phyloP scores from a whole-genome alignment of 2,329 filamentous ascomycete genomes.

The Zalaria sp. region DNA sequence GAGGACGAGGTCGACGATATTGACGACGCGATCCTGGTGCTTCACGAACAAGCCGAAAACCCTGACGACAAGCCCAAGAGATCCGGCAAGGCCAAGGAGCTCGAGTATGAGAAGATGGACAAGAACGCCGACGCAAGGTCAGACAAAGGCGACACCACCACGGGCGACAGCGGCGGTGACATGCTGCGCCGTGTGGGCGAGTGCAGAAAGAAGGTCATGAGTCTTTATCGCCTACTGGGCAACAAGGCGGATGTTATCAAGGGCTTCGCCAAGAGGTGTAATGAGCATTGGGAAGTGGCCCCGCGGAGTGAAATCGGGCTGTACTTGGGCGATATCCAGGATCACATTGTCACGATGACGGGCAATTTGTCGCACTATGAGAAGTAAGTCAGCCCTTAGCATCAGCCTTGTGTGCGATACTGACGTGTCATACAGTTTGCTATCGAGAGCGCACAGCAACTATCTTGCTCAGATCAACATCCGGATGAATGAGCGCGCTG shows the following conservation, averaged over 20 bases:
- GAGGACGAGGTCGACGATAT: conserved; percentile 97
- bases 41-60: conserved; percentile 45
- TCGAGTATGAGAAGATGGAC: conserved; percentile 14
- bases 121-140: conserved; percentile 10
- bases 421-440: conserved; percentile 42
- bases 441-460: conserved; percentile 84
- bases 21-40: conserved; percentile 73
- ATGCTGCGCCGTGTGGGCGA: conserved; percentile 90
- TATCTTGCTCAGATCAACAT: conserved; percentile 99
- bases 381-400: conserved; percentile 47
- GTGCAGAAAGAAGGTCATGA: conserved; percentile 95
- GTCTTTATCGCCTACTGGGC: conserved; percentile 76
- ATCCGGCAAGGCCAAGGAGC: conserved; percentile 6
- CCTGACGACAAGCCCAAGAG: conserved; percentile 7
- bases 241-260: conserved; percentile 99
- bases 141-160: conserved; percentile 22
- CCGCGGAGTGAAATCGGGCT: conserved; percentile 93
- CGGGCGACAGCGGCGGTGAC: conserved; percentile 43
- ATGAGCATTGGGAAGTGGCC: conserved; percentile 94
- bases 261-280: conserved; percentile 95
- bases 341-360: conserved; percentile 98
- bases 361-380: conserved; percentile 92
- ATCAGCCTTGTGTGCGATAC: conserved; percentile 8
- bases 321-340: conserved; percentile 94
- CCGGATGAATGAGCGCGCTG: conserved; percentile 93